Evolutionary conservation across 1,284 basidiomycete species (phyloP).

Genomic region (Cystobasidium sp.): DNA sequence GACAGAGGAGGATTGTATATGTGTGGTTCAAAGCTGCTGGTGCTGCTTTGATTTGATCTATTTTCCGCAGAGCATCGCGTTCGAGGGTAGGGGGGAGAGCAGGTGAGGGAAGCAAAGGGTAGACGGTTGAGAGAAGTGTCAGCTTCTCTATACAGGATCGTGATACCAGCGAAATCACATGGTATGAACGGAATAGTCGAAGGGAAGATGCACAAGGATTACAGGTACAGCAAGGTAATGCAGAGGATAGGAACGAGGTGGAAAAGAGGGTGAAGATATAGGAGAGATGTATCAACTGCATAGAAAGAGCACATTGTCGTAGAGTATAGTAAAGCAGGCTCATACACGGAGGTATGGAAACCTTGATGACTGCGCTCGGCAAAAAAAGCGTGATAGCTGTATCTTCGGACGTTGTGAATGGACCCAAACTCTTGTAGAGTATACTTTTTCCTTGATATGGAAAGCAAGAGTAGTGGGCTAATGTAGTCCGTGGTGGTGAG

Average conservation of each 20-base stretch:
- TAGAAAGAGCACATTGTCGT: slow-evolving; percentile 42
- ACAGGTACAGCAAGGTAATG: no score
- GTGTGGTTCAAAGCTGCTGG: slow-evolving; percentile 67
- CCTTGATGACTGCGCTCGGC: slow-evolving; percentile 34
- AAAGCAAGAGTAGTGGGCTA: slow-evolving; percentile 32
- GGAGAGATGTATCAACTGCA: slow-evolving; percentile 38
- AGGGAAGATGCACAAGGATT: background rate
- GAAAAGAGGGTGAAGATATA: background rate
- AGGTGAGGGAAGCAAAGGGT: background rate
- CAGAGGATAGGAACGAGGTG: no score
- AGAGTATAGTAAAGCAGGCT: background rate
- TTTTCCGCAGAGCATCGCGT: background rate
- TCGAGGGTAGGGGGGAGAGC: no score
- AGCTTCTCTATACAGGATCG: background rate
- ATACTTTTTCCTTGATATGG: background rate
- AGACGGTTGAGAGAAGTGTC: background rate
- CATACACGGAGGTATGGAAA: background rate
- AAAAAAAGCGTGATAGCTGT: slow-evolving; percentile 36
- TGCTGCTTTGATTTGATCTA: slow-evolving; percentile 45
- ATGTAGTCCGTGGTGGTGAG: slow-evolving; percentile 14
- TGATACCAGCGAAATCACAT: background rate
- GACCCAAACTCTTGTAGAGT: slow-evolving; percentile 19
- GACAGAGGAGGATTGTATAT: slow-evolving; percentile 88
- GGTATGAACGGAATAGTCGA: background rate
- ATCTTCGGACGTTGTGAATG: slow-evolving; percentile 16